Conservation (phyloP, 225 moss, liverwort and hornwort species). For the Bryum argenteum region DNA sequence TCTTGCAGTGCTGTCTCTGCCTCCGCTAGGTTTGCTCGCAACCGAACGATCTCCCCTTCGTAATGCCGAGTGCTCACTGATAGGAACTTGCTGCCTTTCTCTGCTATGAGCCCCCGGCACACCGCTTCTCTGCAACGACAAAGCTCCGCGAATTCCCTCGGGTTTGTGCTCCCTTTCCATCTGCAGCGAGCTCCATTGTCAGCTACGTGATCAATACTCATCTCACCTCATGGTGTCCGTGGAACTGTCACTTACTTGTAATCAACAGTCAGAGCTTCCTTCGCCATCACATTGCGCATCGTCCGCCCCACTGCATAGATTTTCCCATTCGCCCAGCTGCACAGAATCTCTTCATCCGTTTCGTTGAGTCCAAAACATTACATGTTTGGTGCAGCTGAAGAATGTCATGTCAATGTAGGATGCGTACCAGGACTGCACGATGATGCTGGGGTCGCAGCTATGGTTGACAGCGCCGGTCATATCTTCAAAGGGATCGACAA, state of each 20-base stretch:
- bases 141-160: slow-evolving; percentile 29
- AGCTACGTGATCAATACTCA: neutral
- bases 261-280: slow-evolving; percentile 34
- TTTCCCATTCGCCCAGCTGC: slow-evolving; percentile 40
- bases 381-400: too few relatives aligned
- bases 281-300: slow-evolving; percentile 24
- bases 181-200: slow-evolving; percentile 17
- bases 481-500: slow-evolving; percentile 41
- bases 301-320: slow-evolving; percentile 32
- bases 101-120: slow-evolving; percentile 38
- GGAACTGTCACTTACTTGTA: slow-evolving; percentile 23
- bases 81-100: slow-evolving; percentile 27
- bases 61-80: slow-evolving; percentile 26
- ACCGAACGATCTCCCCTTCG: slow-evolving; percentile 28
- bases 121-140: slow-evolving; percentile 36
- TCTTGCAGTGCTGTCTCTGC: slow-evolving; percentile 32
- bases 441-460: slow-evolving; percentile 37
- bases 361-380: too few relatives aligned
- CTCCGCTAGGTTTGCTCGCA: slow-evolving; percentile 20
- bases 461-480: slow-evolving; percentile 40
- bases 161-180: slow-evolving; percentile 27
- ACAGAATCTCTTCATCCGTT: neutral
- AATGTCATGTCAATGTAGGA: neutral
- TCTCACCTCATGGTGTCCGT: neutral
- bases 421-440: slow-evolving; percentile 21